Evolutionary conservation across 176 grass and related monocot species (phyloP).

Genomic region (Paspalum notatum): DNA sequence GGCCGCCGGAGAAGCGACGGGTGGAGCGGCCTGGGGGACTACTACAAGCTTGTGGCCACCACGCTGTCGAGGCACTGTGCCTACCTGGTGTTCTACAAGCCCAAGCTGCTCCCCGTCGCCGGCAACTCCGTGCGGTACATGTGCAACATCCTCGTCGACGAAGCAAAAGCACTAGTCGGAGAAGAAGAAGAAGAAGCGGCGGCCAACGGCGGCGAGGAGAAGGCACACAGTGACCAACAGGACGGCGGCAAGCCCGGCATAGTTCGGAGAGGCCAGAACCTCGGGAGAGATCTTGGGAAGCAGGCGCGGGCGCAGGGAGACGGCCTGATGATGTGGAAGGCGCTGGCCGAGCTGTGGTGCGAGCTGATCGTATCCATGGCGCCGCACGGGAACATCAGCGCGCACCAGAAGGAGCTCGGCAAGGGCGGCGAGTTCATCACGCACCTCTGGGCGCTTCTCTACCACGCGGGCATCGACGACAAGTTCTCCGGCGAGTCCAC

Average conservation of each 20-base stretch:
- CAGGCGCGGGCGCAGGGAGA: too few relatives aligned
- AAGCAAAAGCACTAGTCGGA: background rate
- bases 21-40: background rate
- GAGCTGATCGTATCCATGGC: conserved; percentile 36
- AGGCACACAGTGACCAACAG: background rate
- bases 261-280: background rate
- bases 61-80: conserved; percentile 47
- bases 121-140: conserved; percentile 9
- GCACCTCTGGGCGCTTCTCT: conserved; percentile 51
- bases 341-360: conserved; percentile 37
- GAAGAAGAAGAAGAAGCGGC: background rate
- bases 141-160: conserved; percentile 10
- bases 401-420: conserved; percentile 34
- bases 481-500: background rate
- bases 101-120: conserved; percentile 38
- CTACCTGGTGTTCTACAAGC: conserved; percentile 48
- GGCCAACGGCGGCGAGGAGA: too few relatives aligned
- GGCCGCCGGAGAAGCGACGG: background rate
- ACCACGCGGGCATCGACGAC: conserved; percentile 37
- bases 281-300: background rate
- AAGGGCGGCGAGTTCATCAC: conserved; percentile 56
- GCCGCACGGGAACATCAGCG: background rate
- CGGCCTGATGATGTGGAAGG: background rate
- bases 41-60: conserved; percentile 4
- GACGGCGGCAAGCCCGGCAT: background rate